phyloP scores from a whole-genome alignment of 2,329 filamentous ascomycete genomes.

The Beauveria caledonica region DNA sequence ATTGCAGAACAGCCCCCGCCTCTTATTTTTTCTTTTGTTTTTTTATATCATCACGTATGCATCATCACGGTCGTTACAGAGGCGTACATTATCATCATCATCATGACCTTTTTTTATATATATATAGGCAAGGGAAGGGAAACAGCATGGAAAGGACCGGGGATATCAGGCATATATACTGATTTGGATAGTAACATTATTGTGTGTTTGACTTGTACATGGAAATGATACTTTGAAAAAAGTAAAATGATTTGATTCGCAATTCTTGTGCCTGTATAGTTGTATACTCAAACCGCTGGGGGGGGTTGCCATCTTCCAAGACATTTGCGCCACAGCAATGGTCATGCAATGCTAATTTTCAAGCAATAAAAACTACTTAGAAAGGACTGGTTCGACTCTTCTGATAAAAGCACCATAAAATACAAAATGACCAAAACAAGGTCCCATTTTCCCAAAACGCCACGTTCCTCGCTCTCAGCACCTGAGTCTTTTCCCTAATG shows the following conservation, averaged over 20 bases:
- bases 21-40: not conserved
- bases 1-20: not conserved
- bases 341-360: not conserved
- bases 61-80: constrained; percentile 11
- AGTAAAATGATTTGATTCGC: not conserved
- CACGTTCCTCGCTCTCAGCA: not conserved
- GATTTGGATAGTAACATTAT: not conserved
- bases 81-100: not conserved
- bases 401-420: not conserved
- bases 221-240: not conserved
- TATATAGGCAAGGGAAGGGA: not conserved
- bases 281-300: not conserved
- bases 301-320: not conserved
- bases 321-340: too few relatives aligned
- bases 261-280: not conserved
- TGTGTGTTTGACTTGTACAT: not conserved
- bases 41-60: not conserved
- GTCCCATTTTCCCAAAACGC: not conserved
- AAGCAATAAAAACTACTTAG: not conserved
- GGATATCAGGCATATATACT: not conserved
- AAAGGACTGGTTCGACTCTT: not conserved
- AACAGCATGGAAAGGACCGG: not conserved
- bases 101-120: not conserved
- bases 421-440: not conserved
- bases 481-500: not conserved